Base-by-base conservation (phyloP, 208 protist species). In the Trypanosomatidae sp. region DNA sequence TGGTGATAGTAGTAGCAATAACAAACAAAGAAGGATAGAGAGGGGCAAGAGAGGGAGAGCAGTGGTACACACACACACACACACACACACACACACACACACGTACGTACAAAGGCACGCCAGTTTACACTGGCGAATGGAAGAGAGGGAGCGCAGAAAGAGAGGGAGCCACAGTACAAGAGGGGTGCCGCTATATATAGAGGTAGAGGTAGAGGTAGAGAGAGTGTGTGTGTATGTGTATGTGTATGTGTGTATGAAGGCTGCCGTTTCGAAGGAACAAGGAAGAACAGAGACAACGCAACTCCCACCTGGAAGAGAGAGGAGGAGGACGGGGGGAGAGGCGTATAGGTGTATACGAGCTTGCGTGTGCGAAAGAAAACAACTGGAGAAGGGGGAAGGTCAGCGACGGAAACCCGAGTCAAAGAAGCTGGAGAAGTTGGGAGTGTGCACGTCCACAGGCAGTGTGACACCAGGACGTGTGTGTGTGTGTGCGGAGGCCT, bases 1-100 rank as follows among this genome's bases (percentile, higher is more conserved):
- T 66, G 28, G 41, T 66, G 22, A 10, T 66, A 66, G 62, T 47
- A 66, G n/a, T 66, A 30, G 41, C 41, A 47, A 47, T 47, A 28
- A 33, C n/a, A 64, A 33, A 15, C 33, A 3, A 44, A 19, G 25
- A 22, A 44, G 36, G 36, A 47, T 2, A 41, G 19, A 25, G 8
- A 2, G 7, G n/a, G 60, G 19, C 13, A 25, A 9, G 36, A 39
- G 19, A 22, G 39, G n/a, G n/a, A 33, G 15, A 25, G 25, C 25
- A 30, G n/a, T 58, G 25, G 53, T 30, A 58, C 25, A 33, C 53
- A 13, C 52, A 25, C 19, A 15, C n/a, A 56, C 52, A n/a, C n/a
- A 17, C 52, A 56, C 9, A 30, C 52, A 56, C 5, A 56, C n/a
- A 7, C 10, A 33, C 22, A 25, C 58, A 25, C 56, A 30, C 52